A percentile compares a stretch with the other conserved stretches of the same genome.
Conservation (phyloP, 2,329 filamentous ascomycete genomes). For the Helotiales sp. region DNA sequence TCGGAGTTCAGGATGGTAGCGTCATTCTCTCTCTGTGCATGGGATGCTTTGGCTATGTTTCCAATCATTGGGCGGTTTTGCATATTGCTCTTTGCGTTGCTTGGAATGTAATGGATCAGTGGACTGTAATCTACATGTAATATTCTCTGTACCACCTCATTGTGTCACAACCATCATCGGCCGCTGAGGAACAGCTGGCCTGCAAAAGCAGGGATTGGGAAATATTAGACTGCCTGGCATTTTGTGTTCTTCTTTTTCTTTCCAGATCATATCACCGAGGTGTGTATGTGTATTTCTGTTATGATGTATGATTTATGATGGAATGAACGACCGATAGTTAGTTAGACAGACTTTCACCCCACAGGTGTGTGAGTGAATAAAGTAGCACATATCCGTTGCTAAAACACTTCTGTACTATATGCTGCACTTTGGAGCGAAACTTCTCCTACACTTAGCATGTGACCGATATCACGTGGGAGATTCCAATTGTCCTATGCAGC, state of each 20-base stretch:
- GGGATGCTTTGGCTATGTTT: neutral
- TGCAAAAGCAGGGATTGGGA: neutral
- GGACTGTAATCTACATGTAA: neutral
- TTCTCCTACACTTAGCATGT: too few relatives aligned
- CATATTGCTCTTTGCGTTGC: too few relatives aligned
- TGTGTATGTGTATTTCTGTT: neutral
- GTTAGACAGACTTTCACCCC: neutral
- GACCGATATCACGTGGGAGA: too few relatives aligned
- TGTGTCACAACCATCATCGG: neutral
- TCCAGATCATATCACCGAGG: neutral
- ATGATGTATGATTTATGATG: neutral
- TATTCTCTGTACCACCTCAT: neutral
- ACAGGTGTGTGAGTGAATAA: neutral
- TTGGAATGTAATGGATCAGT: too few relatives aligned
- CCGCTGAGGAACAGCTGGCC: neutral
- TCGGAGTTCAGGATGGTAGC: neutral
- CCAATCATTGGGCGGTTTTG: too few relatives aligned
- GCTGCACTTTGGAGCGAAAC: too few relatives aligned
- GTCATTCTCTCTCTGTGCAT: neutral
- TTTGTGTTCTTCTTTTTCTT: neutral
- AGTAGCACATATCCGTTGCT: too few relatives aligned
- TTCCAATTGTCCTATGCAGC: too few relatives aligned
- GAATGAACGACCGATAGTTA: neutral
- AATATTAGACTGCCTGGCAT: neutral
- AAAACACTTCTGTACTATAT: too few relatives aligned